Percentiles rank a stretch among this genome's conserved stretches.
Evolutionary conservation across 2,329 filamentous ascomycete species (phyloP).

Genomic region (Fusarium armeniacum): DNA sequence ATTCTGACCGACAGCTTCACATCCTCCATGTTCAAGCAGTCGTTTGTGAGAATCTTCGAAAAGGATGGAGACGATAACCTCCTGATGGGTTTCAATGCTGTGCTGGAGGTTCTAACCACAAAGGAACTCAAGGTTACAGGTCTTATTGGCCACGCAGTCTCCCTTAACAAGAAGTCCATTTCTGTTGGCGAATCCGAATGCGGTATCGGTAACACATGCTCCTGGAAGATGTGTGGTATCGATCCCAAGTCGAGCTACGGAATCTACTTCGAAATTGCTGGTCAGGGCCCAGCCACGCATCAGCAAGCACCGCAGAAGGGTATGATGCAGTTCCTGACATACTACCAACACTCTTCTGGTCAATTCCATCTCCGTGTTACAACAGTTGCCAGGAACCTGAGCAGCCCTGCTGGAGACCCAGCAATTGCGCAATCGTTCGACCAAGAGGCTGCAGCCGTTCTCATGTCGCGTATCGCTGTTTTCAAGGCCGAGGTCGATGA

Average conservation of each 20-base stretch:
- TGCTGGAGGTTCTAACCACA: slow-evolving; percentile 93
- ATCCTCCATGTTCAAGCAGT: slow-evolving; percentile 99
- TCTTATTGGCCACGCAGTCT: slow-evolving; percentile 95
- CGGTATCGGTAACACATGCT: slow-evolving; percentile 97
- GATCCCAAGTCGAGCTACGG: slow-evolving; percentile 94
- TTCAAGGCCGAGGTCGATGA: slow-evolving; percentile 99
- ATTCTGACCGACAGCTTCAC: slow-evolving; percentile 98
- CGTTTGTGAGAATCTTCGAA: slow-evolving; percentile 96
- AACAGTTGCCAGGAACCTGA: slow-evolving; percentile 90
- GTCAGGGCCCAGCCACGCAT: slow-evolving; percentile 88
- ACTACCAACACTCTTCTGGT: slow-evolving; percentile 97
- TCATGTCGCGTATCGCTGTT: slow-evolving; percentile 99
- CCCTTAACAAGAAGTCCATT: slow-evolving; percentile 96
- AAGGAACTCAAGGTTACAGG: slow-evolving; percentile 99
- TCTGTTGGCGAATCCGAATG: slow-evolving; percentile 98
- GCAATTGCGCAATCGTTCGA: slow-evolving; percentile 97
- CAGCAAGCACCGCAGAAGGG: slow-evolving; percentile 91
- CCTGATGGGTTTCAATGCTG: slow-evolving; percentile 98
- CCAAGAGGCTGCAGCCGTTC: slow-evolving; percentile 94
- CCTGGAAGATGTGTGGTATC: slow-evolving; percentile 99
- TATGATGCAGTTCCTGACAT: slow-evolving; percentile 98
- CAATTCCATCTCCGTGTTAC: slow-evolving; percentile 97
- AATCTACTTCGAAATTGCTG: slow-evolving; percentile 97
- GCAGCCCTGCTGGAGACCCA: slow-evolving; percentile 93
- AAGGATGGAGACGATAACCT: slow-evolving; percentile 96